Evolutionary conservation across 176 grass and related monocot genomes (phyloP), one percentile per base, ranked within the genome.

Genomic region (Avena atlantica): DNA sequence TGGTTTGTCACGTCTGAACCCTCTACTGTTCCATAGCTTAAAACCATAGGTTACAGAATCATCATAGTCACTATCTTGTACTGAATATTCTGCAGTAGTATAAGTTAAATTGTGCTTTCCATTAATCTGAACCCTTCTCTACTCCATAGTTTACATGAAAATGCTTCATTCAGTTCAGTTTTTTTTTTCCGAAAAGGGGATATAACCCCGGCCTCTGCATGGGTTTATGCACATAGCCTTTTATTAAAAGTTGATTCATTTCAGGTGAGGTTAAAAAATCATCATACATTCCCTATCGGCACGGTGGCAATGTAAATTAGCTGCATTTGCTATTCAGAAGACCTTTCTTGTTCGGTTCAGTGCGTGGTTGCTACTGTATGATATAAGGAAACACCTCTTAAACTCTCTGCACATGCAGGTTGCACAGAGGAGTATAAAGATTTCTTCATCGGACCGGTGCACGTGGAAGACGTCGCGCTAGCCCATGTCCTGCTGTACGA

Each of bases 381-480:
- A 29, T 1, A 23, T 0, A 45, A 80, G 15, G 76, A 47, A 84
- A 13, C 61, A 83, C 19, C 1, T 75, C 40, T 8, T 66, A 3
- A 60, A 15, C 19, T 11, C 50, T 56, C 24, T 83, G 31, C 20
- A 14, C 40, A 65, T 7, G 17, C 90, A 98, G 97, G 94, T 25
- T 89, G 82, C 86, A 47, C 79, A 2, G 93, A 98, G 73, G 92
- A 94, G 85, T 93, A 94, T 36, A 12, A 36, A 14, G 83, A 94
- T 92, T 90, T 90, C 27, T 94, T 64, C 73, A 89, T 98, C 66
- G 97, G 94, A 2, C 5, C 87, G 17, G 94, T 96, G 25, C 94
- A 98, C 51, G 92, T 96, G 65, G 90, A 94, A 87, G 97, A 98
- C 47, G 94, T 98, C 4, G 94, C 94, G 3, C 76, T 94, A 56